Base-by-base conservation (phyloP, 345 rosid genomes). In the Lenwebbia sp. region DNA sequence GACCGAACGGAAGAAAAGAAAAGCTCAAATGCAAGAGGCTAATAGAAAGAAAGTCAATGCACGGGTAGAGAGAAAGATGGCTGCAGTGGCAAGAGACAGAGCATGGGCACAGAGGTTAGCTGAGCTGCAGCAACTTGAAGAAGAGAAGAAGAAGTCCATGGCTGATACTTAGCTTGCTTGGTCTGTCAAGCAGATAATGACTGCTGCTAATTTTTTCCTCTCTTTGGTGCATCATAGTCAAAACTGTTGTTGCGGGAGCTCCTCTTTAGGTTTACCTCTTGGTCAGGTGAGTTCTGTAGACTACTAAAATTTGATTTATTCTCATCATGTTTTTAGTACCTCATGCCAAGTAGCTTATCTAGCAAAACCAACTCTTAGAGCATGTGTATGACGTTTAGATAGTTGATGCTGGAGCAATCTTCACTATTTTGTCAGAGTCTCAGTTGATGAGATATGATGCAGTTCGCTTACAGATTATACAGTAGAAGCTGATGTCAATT, bases 1-100 rank as follows among this genome's bases (percentile, higher is more conserved):
- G 99, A 85, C 95, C n/a, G 99, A 96, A 92, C 93, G 92, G 62
- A 97, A 97, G 96, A 96, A 95, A 91, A 93, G 99, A 88, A 95
- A 94, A 90, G 98, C 92, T 78, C 92, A 89, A 87, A 53, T 97
- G 90, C 94, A 94, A 90, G 98, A 93, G 89, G 98, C 99, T 53
- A 96, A 93, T 26, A 86, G 93, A 89, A 95, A 90, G 95, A 97
- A 95, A 91, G 90, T 88, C 85, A 91, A 89, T 86, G 82, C 86
- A 87, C 86, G 92, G 85, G 91, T 90, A 6, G 93, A 88, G 54
- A 85, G 90, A 41, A 88, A 88, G 85, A 86, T 88, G 98, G 99
- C 98, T 89, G 94, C 95, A 19, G 98, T 93, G 82, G 96, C 98
- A 57, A 95, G 99, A 89, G 99, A 97, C 51, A 92, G 99, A 85